A percentile compares a stretch with the other conserved stretches of the same genome.
phyloP scores from a whole-genome alignment of 2,329 filamentous ascomycete genomes.

The Colletotrichum sp. region DNA sequence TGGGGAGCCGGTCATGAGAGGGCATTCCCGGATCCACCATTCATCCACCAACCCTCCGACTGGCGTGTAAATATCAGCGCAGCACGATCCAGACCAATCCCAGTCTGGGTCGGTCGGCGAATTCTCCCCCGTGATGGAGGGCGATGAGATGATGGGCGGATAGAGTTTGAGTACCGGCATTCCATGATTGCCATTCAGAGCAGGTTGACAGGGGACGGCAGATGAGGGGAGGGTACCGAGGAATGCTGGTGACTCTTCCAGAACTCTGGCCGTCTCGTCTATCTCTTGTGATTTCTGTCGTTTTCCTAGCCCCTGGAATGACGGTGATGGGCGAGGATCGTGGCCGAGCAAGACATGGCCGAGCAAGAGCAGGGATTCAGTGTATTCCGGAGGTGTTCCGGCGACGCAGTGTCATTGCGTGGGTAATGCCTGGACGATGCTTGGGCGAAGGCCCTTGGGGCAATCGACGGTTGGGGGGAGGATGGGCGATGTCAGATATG shows the following conservation, averaged over 20 bases:
- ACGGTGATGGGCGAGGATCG: background rate
- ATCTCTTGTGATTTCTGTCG: background rate
- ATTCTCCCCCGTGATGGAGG: background rate
- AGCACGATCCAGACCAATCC: background rate
- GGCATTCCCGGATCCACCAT: background rate
- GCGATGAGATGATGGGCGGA: background rate
- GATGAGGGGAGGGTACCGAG: background rate
- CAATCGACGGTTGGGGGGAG: background rate
- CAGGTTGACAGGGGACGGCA: background rate
- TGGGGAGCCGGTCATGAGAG: background rate
- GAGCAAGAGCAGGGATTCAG: background rate
- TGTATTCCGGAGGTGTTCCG: background rate
- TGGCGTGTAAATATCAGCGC: background rate
- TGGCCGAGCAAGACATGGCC: background rate
- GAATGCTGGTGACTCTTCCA: slow-evolving; percentile 15
- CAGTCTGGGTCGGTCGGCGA: background rate
- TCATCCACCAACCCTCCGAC: background rate
- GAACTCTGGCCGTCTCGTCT: background rate
- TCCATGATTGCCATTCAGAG: background rate
- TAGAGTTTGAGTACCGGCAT: slow-evolving; percentile 15
- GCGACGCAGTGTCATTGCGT: background rate
- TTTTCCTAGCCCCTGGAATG: slow-evolving; percentile 4
- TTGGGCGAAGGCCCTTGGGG: background rate
- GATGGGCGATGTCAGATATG: background rate
- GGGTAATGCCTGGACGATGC: background rate